Evolutionary conservation across 1,284 basidiomycete genomes (phyloP), one percentile per base, ranked within the genome.

Genomic region (Gomphus bonarii): DNA sequence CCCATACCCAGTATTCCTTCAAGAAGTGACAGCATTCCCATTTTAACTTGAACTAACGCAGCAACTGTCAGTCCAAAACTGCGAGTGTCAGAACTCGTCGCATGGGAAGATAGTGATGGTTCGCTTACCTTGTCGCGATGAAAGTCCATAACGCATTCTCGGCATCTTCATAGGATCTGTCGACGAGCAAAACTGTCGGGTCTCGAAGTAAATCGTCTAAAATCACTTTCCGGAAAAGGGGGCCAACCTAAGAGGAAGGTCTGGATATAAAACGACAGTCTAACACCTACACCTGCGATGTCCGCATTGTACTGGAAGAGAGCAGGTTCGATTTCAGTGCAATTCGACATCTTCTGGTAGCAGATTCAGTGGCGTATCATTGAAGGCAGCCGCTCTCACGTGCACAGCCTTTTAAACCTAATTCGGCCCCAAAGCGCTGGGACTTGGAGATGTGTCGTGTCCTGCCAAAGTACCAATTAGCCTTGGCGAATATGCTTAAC

Each of bases 221-320:
- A 28, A 35, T 55, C 25, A 50, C 31, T 28, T 25, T 47, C 31
- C 12, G 20, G 12, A 9, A 36, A 59, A 30, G 33, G 18, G 7
- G 16, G 51, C 63, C 54, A 28, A 71, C 70, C 71, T 3, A 73
- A 64, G 28, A 73, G 61, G 53, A 71, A 69, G 5, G 67, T 69
- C 62, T 74, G 73, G n/a, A 73, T 59, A 62, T 75, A 75, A 62
- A 75, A 74, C 62, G 70, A 72, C 54, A 70, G 42, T 44, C 70
- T 65, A 30, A 75, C 72, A 18, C 73, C 73, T 63, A 71, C 66
- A 16, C 73, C 73, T 40, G 68, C 68, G 48, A 74, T 73, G 54
- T 74, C 72, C 28, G 44, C 44, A 48, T 55, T 20, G 33, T 20
- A 55, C 36, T 55, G 43, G 14, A 55, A 22, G 33, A 38, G 1